phyloP scores from a whole-genome alignment of 2,329 filamentous ascomycete species.

The Trichoderma sp. region DNA sequence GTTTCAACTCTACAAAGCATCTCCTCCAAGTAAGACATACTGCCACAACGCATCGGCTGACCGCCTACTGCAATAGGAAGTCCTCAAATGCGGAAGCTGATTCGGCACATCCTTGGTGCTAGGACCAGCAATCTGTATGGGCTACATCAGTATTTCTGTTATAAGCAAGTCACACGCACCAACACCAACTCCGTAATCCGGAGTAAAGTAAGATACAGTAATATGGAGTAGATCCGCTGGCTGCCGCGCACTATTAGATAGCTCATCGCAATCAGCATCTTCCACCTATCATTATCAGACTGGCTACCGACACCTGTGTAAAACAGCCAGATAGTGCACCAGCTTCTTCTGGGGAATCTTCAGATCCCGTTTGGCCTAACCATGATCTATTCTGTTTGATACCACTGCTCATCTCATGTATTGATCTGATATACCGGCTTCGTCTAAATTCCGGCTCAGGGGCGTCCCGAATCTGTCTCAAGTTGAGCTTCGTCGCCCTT shows the following conservation, averaged over 20 bases:
- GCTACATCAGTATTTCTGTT: not conserved
- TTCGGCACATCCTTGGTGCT: not conserved
- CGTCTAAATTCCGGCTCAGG: conserved; percentile 9
- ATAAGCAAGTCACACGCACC: not conserved
- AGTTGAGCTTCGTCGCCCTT: conserved; percentile 1
- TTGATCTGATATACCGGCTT: not conserved
- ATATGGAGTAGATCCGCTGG: not conserved
- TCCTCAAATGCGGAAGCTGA: not conserved
- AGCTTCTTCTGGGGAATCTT: not conserved
- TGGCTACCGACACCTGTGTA: not conserved
- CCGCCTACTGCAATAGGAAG: not conserved
- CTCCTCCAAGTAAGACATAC: not conserved
- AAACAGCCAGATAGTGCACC: not conserved
- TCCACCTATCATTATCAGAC: not conserved
- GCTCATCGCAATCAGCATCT: not conserved
- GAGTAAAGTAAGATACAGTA: not conserved
- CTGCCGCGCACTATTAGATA: not conserved
- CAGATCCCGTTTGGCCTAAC: not conserved
- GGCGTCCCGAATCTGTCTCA: not conserved
- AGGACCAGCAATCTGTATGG: not conserved
- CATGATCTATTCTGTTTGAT: not conserved
- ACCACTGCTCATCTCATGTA: not conserved
- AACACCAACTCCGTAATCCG: not conserved
- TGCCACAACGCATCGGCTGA: not conserved
- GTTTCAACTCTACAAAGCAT: not conserved